Evolutionary conservation across 2,329 filamentous ascomycete genomes (phyloP), one percentile per base, ranked within the genome.

Genomic region (Arthrobotrys pseudoclavata): DNA sequence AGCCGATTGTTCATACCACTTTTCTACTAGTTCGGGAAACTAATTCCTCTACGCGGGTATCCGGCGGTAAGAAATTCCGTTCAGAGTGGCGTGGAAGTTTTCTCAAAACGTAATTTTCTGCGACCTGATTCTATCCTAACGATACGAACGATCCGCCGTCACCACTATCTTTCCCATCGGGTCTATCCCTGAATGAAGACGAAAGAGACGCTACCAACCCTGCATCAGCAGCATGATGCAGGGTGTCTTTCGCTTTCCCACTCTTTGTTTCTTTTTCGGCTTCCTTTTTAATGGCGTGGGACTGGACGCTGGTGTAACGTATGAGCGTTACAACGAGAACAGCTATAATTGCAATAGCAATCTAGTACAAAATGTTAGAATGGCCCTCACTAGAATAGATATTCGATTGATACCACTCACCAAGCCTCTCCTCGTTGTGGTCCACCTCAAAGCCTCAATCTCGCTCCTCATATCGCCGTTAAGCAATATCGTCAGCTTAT

Each of bases 391-490:
- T 29, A 48, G 10, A 13, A 42, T 34, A 48, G 18, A 24, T 50
- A 22, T 52, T 6, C 31, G 13, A 45, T 45, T 37, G 20, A 6
- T 2, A 37, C 29, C 9, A 70, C 74, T 68, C 52, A 89, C 85
- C 13, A 89, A 89, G 1, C 89, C 89, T n/a, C 90, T 85, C 53
- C 90, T 84, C 9, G 90, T 91, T 71, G 91, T 84, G 48, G 97
- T 90, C 96, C 96, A 98, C 76, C 96, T 88, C 60, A 99, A 86
- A 0, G 91, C 92, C 84, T 99, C 96, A 60, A 98, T 94, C 81
- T 97, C 92, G 3, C 92, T 95, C 83, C 95, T 94, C 57, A 92
- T 90, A 83, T 98, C 96, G 79, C 93, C 96, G 83, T 93, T 96
- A 50, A 99, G 87, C 47, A 89, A 88, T 34, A 97, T 93, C 22